Evolutionary conservation across 345 rosid genomes (phyloP).

Genomic region (Pseudoturritis turrita): DNA sequence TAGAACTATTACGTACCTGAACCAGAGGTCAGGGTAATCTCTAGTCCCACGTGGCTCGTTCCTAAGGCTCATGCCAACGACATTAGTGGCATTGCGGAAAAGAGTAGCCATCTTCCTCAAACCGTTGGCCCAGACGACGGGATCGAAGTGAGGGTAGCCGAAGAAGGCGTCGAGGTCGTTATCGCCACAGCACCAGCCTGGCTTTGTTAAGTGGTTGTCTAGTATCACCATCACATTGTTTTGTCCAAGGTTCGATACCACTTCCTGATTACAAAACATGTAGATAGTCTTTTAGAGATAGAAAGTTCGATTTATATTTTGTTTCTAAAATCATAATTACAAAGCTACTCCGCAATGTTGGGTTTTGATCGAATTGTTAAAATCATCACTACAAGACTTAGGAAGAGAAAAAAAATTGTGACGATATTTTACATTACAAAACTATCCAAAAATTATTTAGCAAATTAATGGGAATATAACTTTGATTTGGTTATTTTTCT

Average conservation of each 20-base stretch:
- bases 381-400: no score
- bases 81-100: conserved; percentile 50
- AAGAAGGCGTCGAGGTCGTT: conserved; percentile 79
- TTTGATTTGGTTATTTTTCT: no score
- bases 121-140: conserved; percentile 61
- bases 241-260: conserved; percentile 59
- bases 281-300: no score
- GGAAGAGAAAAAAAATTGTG: no score
- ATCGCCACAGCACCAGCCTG: conserved; percentile 87
- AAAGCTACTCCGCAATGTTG: no score
- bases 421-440: no score
- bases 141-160: conserved; percentile 66
- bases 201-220: conserved; percentile 77
- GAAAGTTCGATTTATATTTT: no score
- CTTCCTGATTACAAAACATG: conserved; percentile 58
- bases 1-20: conserved; percentile 51
- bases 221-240: conserved; percentile 71
- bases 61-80: conserved; percentile 79
- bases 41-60: conserved; percentile 77
- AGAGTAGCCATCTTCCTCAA: conserved; percentile 61
- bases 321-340: no score
- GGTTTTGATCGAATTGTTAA: no score
- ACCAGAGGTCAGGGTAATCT: conserved; percentile 70
- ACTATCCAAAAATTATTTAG: no score
- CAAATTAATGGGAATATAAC: no score